A percentile compares a stretch with the other conserved stretches of the same genome.
Conservation (phyloP, 2,329 filamentous ascomycete species). For the Aspergillus carbonarius region DNA sequence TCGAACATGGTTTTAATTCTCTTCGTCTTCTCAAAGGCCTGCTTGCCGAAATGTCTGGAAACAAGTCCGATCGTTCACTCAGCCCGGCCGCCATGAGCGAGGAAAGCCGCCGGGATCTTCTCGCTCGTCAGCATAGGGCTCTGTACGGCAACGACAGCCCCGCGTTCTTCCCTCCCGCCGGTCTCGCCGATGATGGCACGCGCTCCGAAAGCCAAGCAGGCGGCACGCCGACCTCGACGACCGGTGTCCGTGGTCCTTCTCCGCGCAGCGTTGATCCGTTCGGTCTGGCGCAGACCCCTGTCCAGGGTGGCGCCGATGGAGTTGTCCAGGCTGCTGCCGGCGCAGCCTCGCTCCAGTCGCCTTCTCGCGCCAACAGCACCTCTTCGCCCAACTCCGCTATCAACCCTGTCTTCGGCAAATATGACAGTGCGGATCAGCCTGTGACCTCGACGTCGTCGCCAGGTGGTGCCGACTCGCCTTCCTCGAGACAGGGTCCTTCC, state of each 20-base stretch:
- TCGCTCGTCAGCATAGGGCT: constrained; percentile 91
- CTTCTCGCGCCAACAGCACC: constrained; percentile 76
- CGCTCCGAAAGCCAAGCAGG: constrained; percentile 67
- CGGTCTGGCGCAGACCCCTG: constrained; percentile 50
- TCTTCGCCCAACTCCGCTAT: constrained; percentile 64
- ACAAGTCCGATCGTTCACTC: constrained; percentile 82
- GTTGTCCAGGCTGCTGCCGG: constrained; percentile 47
- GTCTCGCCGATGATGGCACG: constrained; percentile 67
- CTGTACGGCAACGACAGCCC: constrained; percentile 76
- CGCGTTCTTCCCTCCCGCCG: constrained; percentile 65
- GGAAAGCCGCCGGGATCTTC: constrained; percentile 92
- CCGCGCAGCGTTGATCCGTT: constrained; percentile 77
- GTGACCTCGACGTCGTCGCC: constrained; percentile 85
- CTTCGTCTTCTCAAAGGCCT: constrained; percentile 53
- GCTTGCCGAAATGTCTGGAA: constrained; percentile 66
- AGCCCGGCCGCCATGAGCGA: constrained; percentile 87
- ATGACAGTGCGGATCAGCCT: constrained; percentile 62
- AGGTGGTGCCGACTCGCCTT: constrained; percentile 69
- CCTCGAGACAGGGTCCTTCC: constrained; percentile 62
- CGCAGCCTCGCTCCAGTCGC: constrained; percentile 50
- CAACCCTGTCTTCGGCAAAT: constrained; percentile 54
- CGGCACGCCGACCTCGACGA: constrained; percentile 58
- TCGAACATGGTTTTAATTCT: constrained; percentile 44
- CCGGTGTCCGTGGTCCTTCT: constrained; percentile 69
- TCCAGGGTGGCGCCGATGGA: constrained; percentile 51